Evolutionary conservation across 257 asterid species (phyloP), one percentile per base, ranked within the genome.

Genomic region (Solanum medicagineum): DNA sequence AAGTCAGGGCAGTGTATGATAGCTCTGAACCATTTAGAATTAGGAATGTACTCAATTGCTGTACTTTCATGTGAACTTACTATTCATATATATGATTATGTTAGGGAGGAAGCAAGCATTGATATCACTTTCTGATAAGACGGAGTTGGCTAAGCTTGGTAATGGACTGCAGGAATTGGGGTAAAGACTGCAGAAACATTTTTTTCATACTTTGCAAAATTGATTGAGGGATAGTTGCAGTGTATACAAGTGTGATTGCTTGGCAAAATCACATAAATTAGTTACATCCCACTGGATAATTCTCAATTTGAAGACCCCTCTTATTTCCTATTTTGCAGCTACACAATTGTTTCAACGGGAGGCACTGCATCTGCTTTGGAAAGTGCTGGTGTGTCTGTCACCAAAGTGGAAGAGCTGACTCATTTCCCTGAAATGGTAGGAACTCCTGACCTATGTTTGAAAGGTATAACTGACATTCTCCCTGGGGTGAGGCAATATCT

Each of bases 391-490:
- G 93, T 96, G 74, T 68, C 94, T 60, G 99, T 95, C 65, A 94
- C 98, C 85, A 95, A 95, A 92, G 99, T 96, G 73, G 98, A 96
- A 91, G 98, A 95, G 87, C 95, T 96, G 63, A 96, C 99, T 24
- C 51, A 84, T 86, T 95, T 94, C 83, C 99, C 99, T 77, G 99
- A 96, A 93, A 96, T 96, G 99, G 99, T 92, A 85, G 73, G 89
- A 84, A 40, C 20, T 79, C 62, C 84, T 49, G 73, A 81, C 26
- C 7, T 36, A 54, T 51, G 47, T 79, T 53, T 16, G 40, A 49
- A 40, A 75, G 62, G 45, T 75, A 75, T 49, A 75, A 24, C 60
- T 75, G 45, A 62, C 42, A 49, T 24, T 75, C 19, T 5, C 24
- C 45, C 3, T 6, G 82, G 82, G 8, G 45, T 16, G 24, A 8